A percentile compares a stretch with the other conserved stretches of the same genome.
Conservation (phyloP, 2,329 filamentous ascomycete species). For the Cytospora piceicola region DNA sequence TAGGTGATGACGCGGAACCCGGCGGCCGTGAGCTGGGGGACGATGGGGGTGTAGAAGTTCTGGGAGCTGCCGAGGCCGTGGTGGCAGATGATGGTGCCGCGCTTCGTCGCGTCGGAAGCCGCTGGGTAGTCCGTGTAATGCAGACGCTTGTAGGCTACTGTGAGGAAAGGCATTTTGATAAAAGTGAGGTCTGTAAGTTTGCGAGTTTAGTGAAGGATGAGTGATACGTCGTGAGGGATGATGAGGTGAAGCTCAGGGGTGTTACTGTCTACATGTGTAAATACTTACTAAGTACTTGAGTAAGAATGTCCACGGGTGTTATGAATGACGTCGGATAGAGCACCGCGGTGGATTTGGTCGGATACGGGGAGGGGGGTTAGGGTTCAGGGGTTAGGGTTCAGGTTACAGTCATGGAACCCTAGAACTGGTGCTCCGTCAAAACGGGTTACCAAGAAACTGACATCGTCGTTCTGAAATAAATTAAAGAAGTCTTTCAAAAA, state of each 20-base stretch:
- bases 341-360: constrained; percentile 22
- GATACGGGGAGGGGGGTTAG: constrained; percentile 1
- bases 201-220: not conserved
- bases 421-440: not conserved
- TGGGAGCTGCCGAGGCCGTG: constrained; percentile 27
- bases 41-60: constrained; percentile 25
- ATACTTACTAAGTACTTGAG: not conserved
- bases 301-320: not conserved
- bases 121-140: constrained; percentile 23
- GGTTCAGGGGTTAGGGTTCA: not conserved
- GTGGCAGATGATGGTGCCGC: constrained; percentile 24
- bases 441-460: no score
- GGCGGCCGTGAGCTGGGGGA: constrained; percentile 12
- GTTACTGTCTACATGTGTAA: no score
- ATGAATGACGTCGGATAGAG: constrained; percentile 15
- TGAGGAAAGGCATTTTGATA: constrained; percentile 16
- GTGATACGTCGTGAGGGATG: not conserved
- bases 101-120: constrained; percentile 1
- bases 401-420: no score
- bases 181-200: no score
- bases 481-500: not conserved
- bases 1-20: constrained; percentile 21
- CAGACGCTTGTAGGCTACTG: constrained; percentile 13
- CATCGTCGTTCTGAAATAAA: no score
- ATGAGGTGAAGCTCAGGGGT: not conserved